These are phyloP conservation scores for Bryum argenteum DNA, from an alignment of 225 moss, liverwort and hornwort genomes.

Conservation along the genomic window DNA sequence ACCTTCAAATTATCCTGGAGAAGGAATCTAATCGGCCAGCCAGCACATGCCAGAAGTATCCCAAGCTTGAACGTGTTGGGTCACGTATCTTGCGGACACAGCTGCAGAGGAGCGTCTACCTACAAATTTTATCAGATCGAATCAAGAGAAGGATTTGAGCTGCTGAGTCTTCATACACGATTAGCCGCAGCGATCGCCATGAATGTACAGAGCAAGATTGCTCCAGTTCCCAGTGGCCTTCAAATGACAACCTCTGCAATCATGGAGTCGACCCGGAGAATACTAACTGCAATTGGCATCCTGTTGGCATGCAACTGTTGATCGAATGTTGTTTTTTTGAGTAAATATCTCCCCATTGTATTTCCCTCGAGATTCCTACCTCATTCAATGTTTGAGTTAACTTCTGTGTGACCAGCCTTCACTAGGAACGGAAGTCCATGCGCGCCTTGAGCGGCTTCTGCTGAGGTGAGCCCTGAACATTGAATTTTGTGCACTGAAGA, in stretches of 20 bases:
- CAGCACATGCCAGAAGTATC: background rate
- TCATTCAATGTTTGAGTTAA: conserved; percentile 3
- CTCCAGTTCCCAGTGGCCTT: conserved; percentile 13
- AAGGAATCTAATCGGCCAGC: background rate
- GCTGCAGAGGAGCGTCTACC: conserved; percentile 5
- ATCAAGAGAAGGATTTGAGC: conserved; percentile 15
- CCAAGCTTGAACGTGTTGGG: conserved; percentile 6
- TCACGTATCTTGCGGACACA: conserved; percentile 10
- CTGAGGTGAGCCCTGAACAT: background rate
- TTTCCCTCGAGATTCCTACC: background rate
- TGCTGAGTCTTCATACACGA: background rate
- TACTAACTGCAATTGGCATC: background rate
- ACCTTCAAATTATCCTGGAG: background rate
- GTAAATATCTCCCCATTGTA: background rate
- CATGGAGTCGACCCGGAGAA: background rate
- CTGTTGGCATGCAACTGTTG: background rate
- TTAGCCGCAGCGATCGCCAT: conserved; percentile 2
- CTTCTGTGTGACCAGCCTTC: background rate
- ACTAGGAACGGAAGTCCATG: background rate
- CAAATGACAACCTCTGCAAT: conserved; percentile 10
- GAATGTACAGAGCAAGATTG: conserved; percentile 11
- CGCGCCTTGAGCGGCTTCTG: background rate
- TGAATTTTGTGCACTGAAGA: background rate
- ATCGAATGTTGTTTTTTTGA: background rate
- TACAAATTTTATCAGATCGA: conserved; percentile 9